A percentile compares a stretch with the other conserved stretches of the same genome.
Conservation (phyloP, 495 filamentous ascomycete genomes). For the Elasticomyces elasticus region DNA sequence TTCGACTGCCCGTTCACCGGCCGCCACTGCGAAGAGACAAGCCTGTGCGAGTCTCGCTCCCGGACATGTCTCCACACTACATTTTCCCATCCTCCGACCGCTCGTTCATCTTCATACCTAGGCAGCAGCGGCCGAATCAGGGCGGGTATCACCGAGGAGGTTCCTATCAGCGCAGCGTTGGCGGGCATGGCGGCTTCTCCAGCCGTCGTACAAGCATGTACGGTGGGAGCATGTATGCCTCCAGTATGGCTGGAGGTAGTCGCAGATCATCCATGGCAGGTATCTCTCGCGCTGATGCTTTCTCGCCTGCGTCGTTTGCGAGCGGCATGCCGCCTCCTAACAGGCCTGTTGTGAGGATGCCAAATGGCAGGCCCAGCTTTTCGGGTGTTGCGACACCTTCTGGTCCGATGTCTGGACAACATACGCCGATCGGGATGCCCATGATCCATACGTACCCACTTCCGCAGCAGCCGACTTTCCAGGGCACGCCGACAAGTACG, state of each 20-base stretch:
- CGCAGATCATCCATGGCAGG: conserved; percentile 79
- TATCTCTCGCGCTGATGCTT: conserved; percentile 59
- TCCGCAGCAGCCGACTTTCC: conserved; percentile 59
- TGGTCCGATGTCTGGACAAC: conserved; percentile 19
- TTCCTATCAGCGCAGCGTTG: conserved; percentile 42
- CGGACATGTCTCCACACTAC: conserved; percentile 64
- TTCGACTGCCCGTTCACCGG: conserved; percentile 85
- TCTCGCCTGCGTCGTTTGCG: conserved; percentile 69
- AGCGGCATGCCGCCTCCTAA: conserved; percentile 46
- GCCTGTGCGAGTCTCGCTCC: conserved; percentile 87
- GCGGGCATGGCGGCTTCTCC: conserved; percentile 47
- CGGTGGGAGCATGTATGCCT: conserved; percentile 70
- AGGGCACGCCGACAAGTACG: conserved; percentile 65
- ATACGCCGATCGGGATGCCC: conserved; percentile 15
- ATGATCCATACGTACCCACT: conserved; percentile 41
- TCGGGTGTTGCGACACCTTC: conserved; percentile 30
- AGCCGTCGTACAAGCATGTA: conserved; percentile 73
- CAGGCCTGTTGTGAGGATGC: conserved; percentile 79
- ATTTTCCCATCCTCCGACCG: conserved; percentile 82
- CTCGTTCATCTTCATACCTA: conserved; percentile 96
- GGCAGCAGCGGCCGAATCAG: conserved; percentile 85
- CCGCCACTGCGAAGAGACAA: conserved; percentile 93
- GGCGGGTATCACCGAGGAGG: conserved; percentile 64
- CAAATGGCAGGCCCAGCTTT: conserved; percentile 39
- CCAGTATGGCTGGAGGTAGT: conserved; percentile 88